These are phyloP conservation scores for Sodiomyces alkalinus DNA, from an alignment of 2,329 filamentous ascomycete species.

Conservation along the genomic window DNA sequence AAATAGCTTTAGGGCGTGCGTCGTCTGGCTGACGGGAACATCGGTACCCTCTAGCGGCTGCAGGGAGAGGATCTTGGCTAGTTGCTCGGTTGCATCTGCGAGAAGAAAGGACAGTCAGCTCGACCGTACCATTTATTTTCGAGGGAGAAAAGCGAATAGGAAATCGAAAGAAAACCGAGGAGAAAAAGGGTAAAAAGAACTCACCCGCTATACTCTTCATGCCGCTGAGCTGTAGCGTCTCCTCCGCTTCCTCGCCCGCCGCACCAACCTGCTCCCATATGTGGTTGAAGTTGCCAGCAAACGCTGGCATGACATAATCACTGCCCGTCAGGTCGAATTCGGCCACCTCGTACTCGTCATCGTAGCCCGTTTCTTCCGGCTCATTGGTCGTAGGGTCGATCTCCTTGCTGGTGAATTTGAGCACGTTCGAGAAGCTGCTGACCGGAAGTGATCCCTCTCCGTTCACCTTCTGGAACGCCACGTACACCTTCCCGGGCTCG, in stretches of 20 bases:
- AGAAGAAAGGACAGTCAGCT: too few relatives aligned
- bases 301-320: slow-evolving; percentile 87
- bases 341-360: slow-evolving; percentile 94
- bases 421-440: slow-evolving; percentile 74
- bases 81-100: slow-evolving; percentile 82
- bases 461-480: slow-evolving; percentile 74
- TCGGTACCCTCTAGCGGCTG: slow-evolving; percentile 93
- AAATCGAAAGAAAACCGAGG: neutral
- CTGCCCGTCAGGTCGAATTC: slow-evolving; percentile 82
- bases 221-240: slow-evolving; percentile 76
- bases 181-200: slow-evolving; percentile 22
- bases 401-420: slow-evolving; percentile 97
- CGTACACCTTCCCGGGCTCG: slow-evolving; percentile 85
- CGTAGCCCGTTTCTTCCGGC: slow-evolving; percentile 82
- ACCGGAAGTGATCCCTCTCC: slow-evolving; percentile 66
- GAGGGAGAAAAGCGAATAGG: neutral
- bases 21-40: slow-evolving; percentile 72
- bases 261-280: slow-evolving; percentile 89
- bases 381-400: slow-evolving; percentile 90
- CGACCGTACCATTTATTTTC: too few relatives aligned
- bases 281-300: slow-evolving; percentile 88
- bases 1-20: slow-evolving; percentile 88
- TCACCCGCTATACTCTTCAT: slow-evolving; percentile 86
- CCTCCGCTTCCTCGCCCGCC: slow-evolving; percentile 76
- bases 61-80: slow-evolving; percentile 72